Evolutionary conservation across 1,284 basidiomycete genomes (phyloP).

Genomic region (Pascua guehoae): DNA sequence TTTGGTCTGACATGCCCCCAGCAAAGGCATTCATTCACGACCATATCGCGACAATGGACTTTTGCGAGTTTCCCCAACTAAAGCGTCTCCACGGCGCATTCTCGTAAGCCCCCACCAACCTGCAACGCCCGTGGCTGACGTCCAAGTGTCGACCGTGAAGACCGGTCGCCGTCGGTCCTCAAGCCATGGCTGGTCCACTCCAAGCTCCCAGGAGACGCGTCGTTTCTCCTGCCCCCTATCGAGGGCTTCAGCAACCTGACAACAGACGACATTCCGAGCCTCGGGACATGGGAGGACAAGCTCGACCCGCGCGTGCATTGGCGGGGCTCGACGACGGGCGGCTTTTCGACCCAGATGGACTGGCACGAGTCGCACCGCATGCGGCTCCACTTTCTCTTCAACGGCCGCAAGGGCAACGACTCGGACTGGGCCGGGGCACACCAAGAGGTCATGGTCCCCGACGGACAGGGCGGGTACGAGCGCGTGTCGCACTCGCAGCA

Average conservation of each 20-base stretch:
- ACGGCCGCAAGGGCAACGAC: slow-evolving; percentile 45
- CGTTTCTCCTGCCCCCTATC: slow-evolving; percentile 44
- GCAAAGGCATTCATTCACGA: slow-evolving; percentile 49
- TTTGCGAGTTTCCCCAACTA: slow-evolving; percentile 53
- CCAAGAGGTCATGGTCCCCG: slow-evolving; percentile 45
- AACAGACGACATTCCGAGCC: slow-evolving; percentile 26
- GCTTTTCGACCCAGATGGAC: slow-evolving; percentile 40
- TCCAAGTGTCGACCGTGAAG: slow-evolving; percentile 35
- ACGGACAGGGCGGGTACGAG: slow-evolving; percentile 38
- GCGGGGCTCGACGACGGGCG: slow-evolving; percentile 50
- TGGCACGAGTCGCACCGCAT: slow-evolving; percentile 50
- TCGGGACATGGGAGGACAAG: slow-evolving; percentile 45
- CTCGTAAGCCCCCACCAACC: slow-evolving; percentile 15
- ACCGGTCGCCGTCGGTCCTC: slow-evolving; percentile 43
- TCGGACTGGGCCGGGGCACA: slow-evolving; percentile 23
- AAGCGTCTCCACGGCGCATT: slow-evolving; percentile 48
- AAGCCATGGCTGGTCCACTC: slow-evolving; percentile 47
- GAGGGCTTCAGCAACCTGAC: slow-evolving; percentile 46
- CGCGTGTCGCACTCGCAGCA: slow-evolving; percentile 29
- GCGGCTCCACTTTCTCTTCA: slow-evolving; percentile 48
- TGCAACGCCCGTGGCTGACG: slow-evolving; percentile 5
- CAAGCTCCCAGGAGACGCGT: slow-evolving; percentile 46
- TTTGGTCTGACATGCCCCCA: not conserved
- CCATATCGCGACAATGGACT: slow-evolving; percentile 53
- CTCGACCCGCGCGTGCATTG: slow-evolving; percentile 48